phyloP scores from a whole-genome alignment of 768 basidiomycete genomes.

The Pleurotus platypus region DNA sequence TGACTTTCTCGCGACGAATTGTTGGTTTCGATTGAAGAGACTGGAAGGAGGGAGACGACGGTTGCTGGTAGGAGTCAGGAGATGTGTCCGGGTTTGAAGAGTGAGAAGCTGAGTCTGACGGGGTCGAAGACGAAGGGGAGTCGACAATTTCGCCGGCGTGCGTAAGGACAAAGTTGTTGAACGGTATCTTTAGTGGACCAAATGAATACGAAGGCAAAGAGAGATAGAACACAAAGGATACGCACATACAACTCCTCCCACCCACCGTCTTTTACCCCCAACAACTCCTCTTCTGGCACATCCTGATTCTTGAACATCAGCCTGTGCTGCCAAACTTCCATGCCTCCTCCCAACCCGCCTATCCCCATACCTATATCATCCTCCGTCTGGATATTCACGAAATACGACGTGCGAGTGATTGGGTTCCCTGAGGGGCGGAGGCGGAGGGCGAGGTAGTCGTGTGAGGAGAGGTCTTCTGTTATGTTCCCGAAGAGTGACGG shows the following conservation, averaged over 20 bases:
- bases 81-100: too few species aligned
- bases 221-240: constrained; percentile 16
- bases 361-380: constrained; percentile 65
- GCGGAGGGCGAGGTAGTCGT: constrained; percentile 78
- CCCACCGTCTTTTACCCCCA: constrained; percentile 36
- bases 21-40: constrained; percentile 37
- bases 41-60: too few species aligned
- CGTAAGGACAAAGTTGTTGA: constrained; percentile 70
- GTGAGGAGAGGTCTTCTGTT: constrained; percentile 78
- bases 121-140: too few species aligned
- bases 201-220: constrained; percentile 2
- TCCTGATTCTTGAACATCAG: background rate
- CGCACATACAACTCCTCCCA: constrained; percentile 85
- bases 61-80: too few species aligned
- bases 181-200: constrained; percentile 60
- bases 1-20: constrained; percentile 73
- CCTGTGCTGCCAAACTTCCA: constrained; percentile 51
- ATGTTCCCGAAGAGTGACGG: constrained; percentile 87
- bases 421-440: constrained; percentile 76
- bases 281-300: too few species aligned
- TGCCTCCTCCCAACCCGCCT: constrained; percentile 72
- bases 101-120: too few species aligned
- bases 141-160: constrained; percentile 58
- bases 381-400: constrained; percentile 90
- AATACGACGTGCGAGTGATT: constrained; percentile 79